These are phyloP conservation scores for Thermothelomyces thermophilus DNA, from an alignment of 2,329 filamentous ascomycete genomes.

Conservation along the genomic window DNA sequence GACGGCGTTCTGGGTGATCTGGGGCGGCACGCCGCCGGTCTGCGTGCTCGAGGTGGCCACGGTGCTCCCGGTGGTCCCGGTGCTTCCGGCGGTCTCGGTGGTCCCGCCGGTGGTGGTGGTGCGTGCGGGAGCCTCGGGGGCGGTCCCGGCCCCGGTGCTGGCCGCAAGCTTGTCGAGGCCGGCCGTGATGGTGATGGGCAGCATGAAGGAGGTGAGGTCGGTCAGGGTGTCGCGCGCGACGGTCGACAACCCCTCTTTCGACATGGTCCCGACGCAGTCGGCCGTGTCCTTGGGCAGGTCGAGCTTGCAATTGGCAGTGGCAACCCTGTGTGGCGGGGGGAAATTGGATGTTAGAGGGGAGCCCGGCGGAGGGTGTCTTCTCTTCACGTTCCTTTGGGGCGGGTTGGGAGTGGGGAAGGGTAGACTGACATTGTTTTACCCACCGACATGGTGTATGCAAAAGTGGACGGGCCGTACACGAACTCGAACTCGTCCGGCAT, in stretches of 20 bases:
- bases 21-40: conserved; percentile 19
- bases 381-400: background rate
- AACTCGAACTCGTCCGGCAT: conserved; percentile 18
- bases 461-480: conserved; percentile 21
- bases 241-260: too few relatives aligned
- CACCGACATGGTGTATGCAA: conserved; percentile 9
- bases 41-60: background rate
- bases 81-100: background rate
- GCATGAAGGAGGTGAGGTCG: conserved; percentile 16
- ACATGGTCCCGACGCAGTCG: background rate
- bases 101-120: background rate
- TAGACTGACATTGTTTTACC: conserved; percentile 11
- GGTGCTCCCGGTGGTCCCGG: background rate
- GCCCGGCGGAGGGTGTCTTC: background rate
- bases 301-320: conserved; percentile 15
- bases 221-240: background rate
- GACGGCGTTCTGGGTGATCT: conserved; percentile 31
- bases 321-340: conserved; percentile 2
- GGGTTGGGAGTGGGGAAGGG: background rate
- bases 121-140: background rate
- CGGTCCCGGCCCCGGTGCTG: too few relatives aligned
- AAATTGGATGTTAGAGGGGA: background rate
- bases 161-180: conserved; percentile 18
- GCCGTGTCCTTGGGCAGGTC: conserved; percentile 6
- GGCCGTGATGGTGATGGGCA: conserved; percentile 17